A percentile compares a stretch with the other conserved stretches of the same genome.
Evolutionary conservation across 1,284 basidiomycete genomes (phyloP).

Genomic region (Ustilago sp.): DNA sequence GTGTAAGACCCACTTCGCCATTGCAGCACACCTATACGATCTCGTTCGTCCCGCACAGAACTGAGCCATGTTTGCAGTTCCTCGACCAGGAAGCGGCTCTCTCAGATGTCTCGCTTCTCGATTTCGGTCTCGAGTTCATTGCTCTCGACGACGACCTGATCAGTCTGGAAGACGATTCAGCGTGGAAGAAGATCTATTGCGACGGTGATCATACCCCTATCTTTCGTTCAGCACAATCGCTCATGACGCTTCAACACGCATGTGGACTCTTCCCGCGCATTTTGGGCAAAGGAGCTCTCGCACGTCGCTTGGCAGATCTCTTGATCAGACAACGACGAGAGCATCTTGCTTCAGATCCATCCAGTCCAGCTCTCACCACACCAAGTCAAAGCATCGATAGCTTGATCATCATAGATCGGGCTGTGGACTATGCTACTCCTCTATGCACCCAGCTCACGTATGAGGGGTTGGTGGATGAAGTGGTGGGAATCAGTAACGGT

Average conservation of each 20-base stretch:
- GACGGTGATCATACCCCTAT: constrained; percentile 93
- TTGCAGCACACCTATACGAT: constrained; percentile 85
- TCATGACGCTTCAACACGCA: constrained; percentile 85
- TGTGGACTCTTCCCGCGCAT: constrained; percentile 93
- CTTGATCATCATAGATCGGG: constrained; percentile 88
- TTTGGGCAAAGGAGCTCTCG: constrained; percentile 91
- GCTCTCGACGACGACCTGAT: constrained; percentile 83
- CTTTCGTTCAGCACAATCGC: constrained; percentile 87
- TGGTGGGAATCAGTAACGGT: constrained; percentile 88
- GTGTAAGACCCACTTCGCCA: constrained; percentile 45
- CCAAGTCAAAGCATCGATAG: constrained; percentile 77
- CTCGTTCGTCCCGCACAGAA: constrained; percentile 86
- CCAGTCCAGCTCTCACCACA: constrained; percentile 55
- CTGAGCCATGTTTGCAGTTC: constrained; percentile 76
- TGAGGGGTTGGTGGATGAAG: constrained; percentile 94
- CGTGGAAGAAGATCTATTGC: constrained; percentile 71
- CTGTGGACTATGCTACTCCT: constrained; percentile 95
- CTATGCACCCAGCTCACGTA: constrained; percentile 96
- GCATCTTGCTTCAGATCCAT: constrained; percentile 68
- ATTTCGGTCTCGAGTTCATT: constrained; percentile 92
- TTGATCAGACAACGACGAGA: constrained; percentile 76
- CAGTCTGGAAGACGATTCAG: constrained; percentile 60
- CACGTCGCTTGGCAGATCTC: constrained; percentile 79
- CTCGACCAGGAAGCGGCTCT: constrained; percentile 49
- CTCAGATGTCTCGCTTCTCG: constrained; percentile 64